Evolutionary conservation across 805 yeast species (phyloP).

Genomic region (Wickerhamiella brachini): DNA sequence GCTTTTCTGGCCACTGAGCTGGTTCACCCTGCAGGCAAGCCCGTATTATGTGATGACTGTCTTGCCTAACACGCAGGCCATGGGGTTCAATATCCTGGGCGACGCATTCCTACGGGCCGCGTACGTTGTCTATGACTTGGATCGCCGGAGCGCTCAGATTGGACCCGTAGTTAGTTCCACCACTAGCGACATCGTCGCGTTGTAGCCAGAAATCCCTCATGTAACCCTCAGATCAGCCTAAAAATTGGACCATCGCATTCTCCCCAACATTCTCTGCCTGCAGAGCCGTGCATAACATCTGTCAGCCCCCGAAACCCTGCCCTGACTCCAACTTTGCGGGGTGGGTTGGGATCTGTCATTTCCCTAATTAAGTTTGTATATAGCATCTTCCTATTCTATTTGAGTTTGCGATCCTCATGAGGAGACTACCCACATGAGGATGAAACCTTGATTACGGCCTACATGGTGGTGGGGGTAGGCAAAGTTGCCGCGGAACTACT

Average conservation of each 20-base stretch:
- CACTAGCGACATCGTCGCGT: conserved; percentile 7
- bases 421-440: not conserved
- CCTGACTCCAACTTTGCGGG: not conserved
- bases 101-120: conserved; percentile 43
- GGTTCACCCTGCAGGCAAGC: conserved; percentile 15
- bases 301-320: not conserved
- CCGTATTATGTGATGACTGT: conserved; percentile 20
- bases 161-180: conserved; percentile 20
- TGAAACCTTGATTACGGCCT: not conserved
- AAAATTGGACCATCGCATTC: not conserved
- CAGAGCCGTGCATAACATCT: not conserved
- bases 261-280: not conserved
- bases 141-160: conserved; percentile 35
- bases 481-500: not conserved
- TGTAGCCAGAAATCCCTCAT: not conserved
- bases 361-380: not conserved
- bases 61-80: conserved; percentile 16
- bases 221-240: not conserved
- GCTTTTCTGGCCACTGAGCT: conserved; percentile 23
- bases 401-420: not conserved
- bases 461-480: not conserved
- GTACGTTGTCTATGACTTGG: conserved; percentile 46
- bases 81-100: conserved; percentile 35
- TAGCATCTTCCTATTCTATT: not conserved
- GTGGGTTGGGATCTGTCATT: not conserved